phyloP scores from a whole-genome alignment of 2,329 filamentous ascomycete species.

The Cladosporium sp. region DNA sequence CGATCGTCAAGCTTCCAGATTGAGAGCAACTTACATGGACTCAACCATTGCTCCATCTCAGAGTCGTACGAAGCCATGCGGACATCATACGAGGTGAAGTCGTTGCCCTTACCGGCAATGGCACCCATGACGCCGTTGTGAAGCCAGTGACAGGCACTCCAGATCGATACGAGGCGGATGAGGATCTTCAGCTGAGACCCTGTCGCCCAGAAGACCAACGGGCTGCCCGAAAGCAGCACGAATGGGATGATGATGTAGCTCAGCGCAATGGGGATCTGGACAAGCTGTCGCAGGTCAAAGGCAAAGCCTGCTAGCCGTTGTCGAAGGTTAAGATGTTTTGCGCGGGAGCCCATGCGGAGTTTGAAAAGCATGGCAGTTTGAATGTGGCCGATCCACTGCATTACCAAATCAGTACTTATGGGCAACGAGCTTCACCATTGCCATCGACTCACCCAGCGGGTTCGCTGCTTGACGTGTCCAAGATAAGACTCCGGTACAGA shows the following conservation, averaged over 20 bases:
- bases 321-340: conserved; percentile 4
- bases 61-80: conserved; percentile 59
- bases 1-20: neutral
- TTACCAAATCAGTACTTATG: neutral
- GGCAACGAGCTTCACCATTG: conserved; percentile 19
- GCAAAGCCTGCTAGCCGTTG: conserved; percentile 52
- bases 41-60: conserved; percentile 34
- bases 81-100: conserved; percentile 45
- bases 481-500: conserved; percentile 53
- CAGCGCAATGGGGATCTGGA: conserved; percentile 47
- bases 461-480: conserved; percentile 52
- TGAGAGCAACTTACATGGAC: conserved; percentile 8
- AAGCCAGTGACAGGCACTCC: conserved; percentile 13
- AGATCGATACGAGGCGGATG: conserved; percentile 12
- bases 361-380: conserved; percentile 14
- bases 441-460: conserved; percentile 39
- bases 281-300: conserved; percentile 45
- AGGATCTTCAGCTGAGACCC: conserved; percentile 19
- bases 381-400: conserved; percentile 11
- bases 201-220: conserved; percentile 51
- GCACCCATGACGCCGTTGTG: conserved; percentile 13
- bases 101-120: conserved; percentile 7
- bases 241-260: conserved; percentile 53
- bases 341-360: conserved; percentile 10
- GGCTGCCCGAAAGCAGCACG: conserved; percentile 51